Evolutionary conservation across 1,139 yeast species (phyloP).

Genomic region (Taiozyma sp.): DNA sequence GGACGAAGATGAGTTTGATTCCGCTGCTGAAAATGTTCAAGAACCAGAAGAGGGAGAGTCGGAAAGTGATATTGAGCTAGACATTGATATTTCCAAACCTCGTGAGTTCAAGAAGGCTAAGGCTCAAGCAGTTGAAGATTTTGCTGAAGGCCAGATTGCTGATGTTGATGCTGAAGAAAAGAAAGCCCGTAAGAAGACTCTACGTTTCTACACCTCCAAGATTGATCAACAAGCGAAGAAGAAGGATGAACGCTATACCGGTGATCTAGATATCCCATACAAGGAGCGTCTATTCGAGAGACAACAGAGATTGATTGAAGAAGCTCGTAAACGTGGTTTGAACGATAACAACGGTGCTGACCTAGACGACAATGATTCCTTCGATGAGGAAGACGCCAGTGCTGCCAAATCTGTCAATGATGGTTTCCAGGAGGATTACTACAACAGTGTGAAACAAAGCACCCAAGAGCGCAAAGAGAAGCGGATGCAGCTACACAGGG

Average conservation of each 20-base stretch:
- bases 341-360: slow-evolving; percentile 52
- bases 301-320: slow-evolving; percentile 79
- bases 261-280: slow-evolving; percentile 92
- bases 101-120: slow-evolving; percentile 32
- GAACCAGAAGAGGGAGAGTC: slow-evolving; percentile 23
- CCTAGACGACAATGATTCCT: slow-evolving; percentile 45
- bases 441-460: slow-evolving; percentile 39
- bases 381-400: slow-evolving; percentile 42
- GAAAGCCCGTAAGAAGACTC: slow-evolving; percentile 70
- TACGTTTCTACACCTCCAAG: slow-evolving; percentile 94
- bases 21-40: slow-evolving; percentile 22
- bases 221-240: slow-evolving; percentile 78
- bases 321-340: slow-evolving; percentile 81
- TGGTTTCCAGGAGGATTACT: slow-evolving; percentile 34
- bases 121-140: slow-evolving; percentile 30
- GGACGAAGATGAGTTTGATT: slow-evolving; percentile 24
- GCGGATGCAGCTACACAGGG: slow-evolving; percentile 60
- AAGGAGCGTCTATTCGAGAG: slow-evolving; percentile 85
- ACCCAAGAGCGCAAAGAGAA: slow-evolving; percentile 43
- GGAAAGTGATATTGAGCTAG: slow-evolving; percentile 34
- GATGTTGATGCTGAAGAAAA: slow-evolving; percentile 88
- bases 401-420: slow-evolving; percentile 35
- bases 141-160: slow-evolving; percentile 57
- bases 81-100: slow-evolving; percentile 45
- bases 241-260: slow-evolving; percentile 54